phyloP scores from a whole-genome alignment of 1,139 yeast genomes.

The Taphrina deformans region DNA sequence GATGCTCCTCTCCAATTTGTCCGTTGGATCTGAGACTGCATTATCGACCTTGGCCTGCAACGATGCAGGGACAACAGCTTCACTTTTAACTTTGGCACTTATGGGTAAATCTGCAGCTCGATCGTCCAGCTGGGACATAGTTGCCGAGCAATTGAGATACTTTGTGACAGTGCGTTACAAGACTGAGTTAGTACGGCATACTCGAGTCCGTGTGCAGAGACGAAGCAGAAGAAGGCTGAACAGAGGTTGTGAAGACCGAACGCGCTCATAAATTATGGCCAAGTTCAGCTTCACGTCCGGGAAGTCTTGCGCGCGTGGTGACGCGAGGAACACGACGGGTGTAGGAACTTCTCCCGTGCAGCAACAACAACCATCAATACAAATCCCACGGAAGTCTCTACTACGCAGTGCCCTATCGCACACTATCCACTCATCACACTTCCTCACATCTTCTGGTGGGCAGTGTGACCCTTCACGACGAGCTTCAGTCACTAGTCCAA shows the following conservation, averaged over 20 bases:
- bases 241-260: no score
- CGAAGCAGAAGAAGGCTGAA: no score
- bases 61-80: neutral
- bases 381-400: no score
- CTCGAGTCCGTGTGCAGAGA: no score
- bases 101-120: conserved; percentile 9
- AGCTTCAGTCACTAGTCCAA: neutral
- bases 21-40: neutral
- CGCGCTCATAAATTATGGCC: neutral
- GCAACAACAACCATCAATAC: conserved; percentile 25
- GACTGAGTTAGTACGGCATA: no score
- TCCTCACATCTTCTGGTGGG: neutral
- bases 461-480: neutral
- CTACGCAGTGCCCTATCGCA: no score
- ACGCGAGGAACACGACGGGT: neutral
- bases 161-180: no score
- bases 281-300: neutral
- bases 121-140: conserved; percentile 3
- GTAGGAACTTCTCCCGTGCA: neutral
- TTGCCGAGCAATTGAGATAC: neutral
- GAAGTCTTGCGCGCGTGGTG: neutral
- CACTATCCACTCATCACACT: neutral
- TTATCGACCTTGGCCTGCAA: neutral
- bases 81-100: neutral
- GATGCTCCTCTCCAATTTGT: neutral